A percentile compares a stretch with the other conserved stretches of the same genome.
Conservation (phyloP, 352 stramenopile genomes). For the Pythium aquatile region DNA sequence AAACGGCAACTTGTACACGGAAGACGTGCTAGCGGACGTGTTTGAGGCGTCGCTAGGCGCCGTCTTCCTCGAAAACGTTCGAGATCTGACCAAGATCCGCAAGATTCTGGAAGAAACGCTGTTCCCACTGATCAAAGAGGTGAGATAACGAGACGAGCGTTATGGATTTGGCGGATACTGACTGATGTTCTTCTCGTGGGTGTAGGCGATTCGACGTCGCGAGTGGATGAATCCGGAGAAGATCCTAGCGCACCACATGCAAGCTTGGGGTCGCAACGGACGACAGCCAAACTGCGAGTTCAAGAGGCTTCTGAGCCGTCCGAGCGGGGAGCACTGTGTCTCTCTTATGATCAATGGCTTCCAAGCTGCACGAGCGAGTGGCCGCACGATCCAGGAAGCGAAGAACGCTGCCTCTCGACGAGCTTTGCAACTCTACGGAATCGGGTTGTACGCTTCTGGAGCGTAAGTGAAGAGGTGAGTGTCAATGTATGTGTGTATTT, state of each 20-base stretch:
- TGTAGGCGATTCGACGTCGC: conserved; percentile 59
- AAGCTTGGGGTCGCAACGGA: conserved; percentile 44
- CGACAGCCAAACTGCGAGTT: conserved; percentile 49
- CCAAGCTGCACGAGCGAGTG: conserved; percentile 54
- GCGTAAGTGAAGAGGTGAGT: background rate
- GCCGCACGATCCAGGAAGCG: conserved; percentile 64
- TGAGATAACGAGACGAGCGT: conserved; percentile 7
- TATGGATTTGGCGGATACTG: background rate
- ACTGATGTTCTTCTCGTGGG: background rate
- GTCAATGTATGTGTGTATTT: conserved; percentile 6
- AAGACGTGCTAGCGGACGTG: conserved; percentile 76
- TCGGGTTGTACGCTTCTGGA: conserved; percentile 31
- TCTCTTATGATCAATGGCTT: conserved; percentile 69
- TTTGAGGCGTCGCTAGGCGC: conserved; percentile 79
- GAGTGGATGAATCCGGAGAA: conserved; percentile 84
- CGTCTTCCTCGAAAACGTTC: conserved; percentile 72
- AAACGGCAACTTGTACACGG: conserved; percentile 60
- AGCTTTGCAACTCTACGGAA: conserved; percentile 62
- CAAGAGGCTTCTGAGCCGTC: conserved; percentile 33
- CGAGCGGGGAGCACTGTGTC: conserved; percentile 47
- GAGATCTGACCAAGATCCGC: conserved; percentile 52
- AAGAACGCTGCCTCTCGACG: conserved; percentile 68
- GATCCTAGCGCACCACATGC: conserved; percentile 61
- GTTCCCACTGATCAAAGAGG: conserved; percentile 68
- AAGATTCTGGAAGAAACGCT: conserved; percentile 60